Percentiles rank a stretch among this genome's conserved stretches.
phyloP scores from a whole-genome alignment of 176 grass and related monocot genomes.

The Pontederia paniculata region DNA sequence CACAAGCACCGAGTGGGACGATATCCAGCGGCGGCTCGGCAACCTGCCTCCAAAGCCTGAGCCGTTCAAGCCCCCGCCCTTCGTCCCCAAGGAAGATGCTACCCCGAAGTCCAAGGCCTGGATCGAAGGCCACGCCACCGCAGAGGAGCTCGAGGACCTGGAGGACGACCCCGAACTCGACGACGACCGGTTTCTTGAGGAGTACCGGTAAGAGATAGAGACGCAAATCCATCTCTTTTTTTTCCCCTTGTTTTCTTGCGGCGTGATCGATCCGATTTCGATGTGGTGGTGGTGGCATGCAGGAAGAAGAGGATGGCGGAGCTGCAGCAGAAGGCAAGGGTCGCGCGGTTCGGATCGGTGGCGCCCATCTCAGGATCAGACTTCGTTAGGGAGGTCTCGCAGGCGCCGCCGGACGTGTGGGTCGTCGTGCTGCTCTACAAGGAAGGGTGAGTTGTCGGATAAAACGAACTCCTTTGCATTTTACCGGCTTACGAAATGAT shows the following conservation, averaged over 20 bases:
- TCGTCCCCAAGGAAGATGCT: conserved; percentile 49
- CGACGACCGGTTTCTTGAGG: conserved; percentile 92
- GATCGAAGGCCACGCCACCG: conserved; percentile 55
- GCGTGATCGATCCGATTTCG: background rate
- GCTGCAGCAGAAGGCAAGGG: conserved; percentile 59
- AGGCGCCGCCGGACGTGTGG: conserved; percentile 76
- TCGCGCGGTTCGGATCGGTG: conserved; percentile 44
- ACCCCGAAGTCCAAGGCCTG: conserved; percentile 67
- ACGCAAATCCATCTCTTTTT: background rate
- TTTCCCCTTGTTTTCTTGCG: background rate
- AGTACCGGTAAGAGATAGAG: conserved; percentile 46
- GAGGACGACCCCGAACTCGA: conserved; percentile 69
- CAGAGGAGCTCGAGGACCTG: conserved; percentile 66
- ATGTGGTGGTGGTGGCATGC: background rate
- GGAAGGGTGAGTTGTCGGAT: conserved; percentile 41
- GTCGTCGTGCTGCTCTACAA: conserved; percentile 96
- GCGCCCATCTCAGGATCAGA: conserved; percentile 72
- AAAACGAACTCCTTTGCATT: background rate
- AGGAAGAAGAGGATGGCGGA: conserved; percentile 90
- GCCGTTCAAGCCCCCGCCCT: conserved; percentile 72
- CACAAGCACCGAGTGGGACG: conserved; percentile 78
- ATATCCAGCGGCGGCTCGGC: conserved; percentile 83
- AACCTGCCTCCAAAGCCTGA: conserved; percentile 81
- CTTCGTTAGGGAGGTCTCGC: conserved; percentile 89
- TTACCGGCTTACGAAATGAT: too few relatives aligned